Base-by-base conservation (phyloP, 2,329 filamentous ascomycete genomes). In the Juglanconis sp. region DNA sequence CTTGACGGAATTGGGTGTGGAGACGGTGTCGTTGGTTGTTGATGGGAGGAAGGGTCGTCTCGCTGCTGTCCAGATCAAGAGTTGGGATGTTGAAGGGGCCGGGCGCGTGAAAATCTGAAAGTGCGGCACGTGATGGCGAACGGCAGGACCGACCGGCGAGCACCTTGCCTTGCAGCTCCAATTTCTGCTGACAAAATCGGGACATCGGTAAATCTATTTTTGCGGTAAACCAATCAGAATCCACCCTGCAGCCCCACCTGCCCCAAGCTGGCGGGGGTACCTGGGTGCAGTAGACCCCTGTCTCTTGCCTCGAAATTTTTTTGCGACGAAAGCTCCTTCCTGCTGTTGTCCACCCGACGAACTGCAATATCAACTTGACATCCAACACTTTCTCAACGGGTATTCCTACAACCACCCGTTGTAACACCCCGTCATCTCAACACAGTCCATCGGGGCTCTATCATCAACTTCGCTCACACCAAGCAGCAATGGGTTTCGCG, bases 401-500 rank as follows among this genome's bases (percentile, higher is more conserved):
- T 51, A 52, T 42, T 42, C 17, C 53, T 24, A 24, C 50, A 47
- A 40, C 58, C 36, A 34, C 60, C 56, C 52, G 48, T 53, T 40
- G 42, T 52, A 62, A 47, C 44, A 56, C 49, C n/a, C 57, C 50
- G 48, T 46, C 53, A 32, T 46, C n/a, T 30, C 3, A 35, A n/a
- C 13, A 32, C 34, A 42, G 50, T 42, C 52, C 24, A 53, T 59
- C 36, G 42, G 42, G 48, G 11, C 61, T 57, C 46, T 35, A 38
- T 47, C 34, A 32, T 47, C 47, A 52, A 52, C 11, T 17, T 24
- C 15, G 11, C 6, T 44, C 32, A 49, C 32, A n/a, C 32, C 24
- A 48, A 48, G 51, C 32, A 44, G 53, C 52, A 62, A 80, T 80
- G 77, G 76, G 72, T 65, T 79, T 80, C 63, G 76, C 76, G 57